phyloP scores from a whole-genome alignment of 1,139 yeast genomes.

The Scheffersomyces quercinus region DNA sequence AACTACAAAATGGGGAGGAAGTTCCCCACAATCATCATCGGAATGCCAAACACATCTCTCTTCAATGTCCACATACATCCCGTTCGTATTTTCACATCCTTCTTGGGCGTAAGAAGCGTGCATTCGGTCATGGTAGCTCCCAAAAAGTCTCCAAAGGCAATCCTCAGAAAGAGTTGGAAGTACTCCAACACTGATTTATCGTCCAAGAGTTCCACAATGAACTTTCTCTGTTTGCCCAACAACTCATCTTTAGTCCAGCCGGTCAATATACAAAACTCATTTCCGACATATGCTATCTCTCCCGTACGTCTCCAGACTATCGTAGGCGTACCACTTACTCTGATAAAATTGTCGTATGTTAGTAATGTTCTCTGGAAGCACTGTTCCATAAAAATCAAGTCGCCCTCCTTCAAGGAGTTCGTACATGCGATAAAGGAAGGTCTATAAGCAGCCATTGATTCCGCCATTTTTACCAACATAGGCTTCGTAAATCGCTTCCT shows the following conservation, averaged over 20 bases:
- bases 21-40: slow-evolving; percentile 93
- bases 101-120: slow-evolving; percentile 63
- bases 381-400: slow-evolving; percentile 91
- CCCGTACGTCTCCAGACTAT: slow-evolving; percentile 96
- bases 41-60: slow-evolving; percentile 63
- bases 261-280: slow-evolving; percentile 84
- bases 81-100: slow-evolving; percentile 56
- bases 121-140: slow-evolving; percentile 92
- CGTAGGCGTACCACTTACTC: slow-evolving; percentile 89
- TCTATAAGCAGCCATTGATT: slow-evolving; percentile 84
- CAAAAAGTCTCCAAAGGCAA: slow-evolving; percentile 88
- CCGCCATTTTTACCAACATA: slow-evolving; percentile 80
- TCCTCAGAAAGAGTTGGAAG: slow-evolving; percentile 78
- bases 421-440: slow-evolving; percentile 94
- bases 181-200: slow-evolving; percentile 85
- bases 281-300: slow-evolving; percentile 91
- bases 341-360: slow-evolving; percentile 83
- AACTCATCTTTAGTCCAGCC: slow-evolving; percentile 83
- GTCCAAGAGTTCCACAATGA: slow-evolving; percentile 87
- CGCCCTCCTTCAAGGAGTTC: slow-evolving; percentile 83
- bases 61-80: slow-evolving; percentile 87
- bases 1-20: slow-evolving; percentile 68
- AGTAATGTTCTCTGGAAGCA: slow-evolving; percentile 89
- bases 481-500: slow-evolving; percentile 67
- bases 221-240: slow-evolving; percentile 58